Evolutionary conservation across 2,329 filamentous ascomycete genomes (phyloP).

Genomic region (Aureobasidium sp.): DNA sequence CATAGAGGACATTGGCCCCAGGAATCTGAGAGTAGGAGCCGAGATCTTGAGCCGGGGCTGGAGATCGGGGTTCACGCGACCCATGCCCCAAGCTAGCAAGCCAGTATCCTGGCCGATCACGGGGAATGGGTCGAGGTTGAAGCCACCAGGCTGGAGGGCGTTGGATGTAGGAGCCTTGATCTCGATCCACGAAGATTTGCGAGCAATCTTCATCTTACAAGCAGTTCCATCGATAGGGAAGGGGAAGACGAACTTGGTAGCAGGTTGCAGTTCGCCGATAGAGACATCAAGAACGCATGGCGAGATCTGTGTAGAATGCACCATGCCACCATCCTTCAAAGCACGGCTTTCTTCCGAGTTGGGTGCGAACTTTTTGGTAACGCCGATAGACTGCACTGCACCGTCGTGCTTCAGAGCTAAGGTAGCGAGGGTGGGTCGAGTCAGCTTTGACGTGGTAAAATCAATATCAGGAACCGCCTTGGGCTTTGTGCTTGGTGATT

Average conservation of each 20-base stretch:
- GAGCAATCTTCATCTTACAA: conserved; percentile 22
- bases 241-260: conserved; percentile 12
- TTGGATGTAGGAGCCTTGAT: conserved; percentile 20
- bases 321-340: neutral
- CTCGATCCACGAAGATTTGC: conserved; percentile 27
- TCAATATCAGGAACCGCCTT: neutral
- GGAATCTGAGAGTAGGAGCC: neutral
- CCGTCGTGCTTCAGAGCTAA: neutral
- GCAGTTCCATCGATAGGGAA: conserved; percentile 18
- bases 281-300: neutral
- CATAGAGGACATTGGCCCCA: neutral
- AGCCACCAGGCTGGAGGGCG: conserved; percentile 17
- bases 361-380: neutral
- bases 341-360: neutral
- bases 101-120: conserved; percentile 14
- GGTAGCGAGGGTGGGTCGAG: neutral
- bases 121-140: conserved; percentile 20
- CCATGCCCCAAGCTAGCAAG: neutral
- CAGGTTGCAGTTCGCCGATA: neutral
- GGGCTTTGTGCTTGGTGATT: neutral
- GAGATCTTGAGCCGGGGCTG: neutral
- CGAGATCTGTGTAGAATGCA: neutral
- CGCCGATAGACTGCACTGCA: neutral
- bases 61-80: neutral
- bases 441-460: neutral